A percentile compares a stretch with the other conserved stretches of the same genome.
Evolutionary conservation across 495 filamentous ascomycete species (phyloP).

Genomic region (Pseudevernia furfuracea): DNA sequence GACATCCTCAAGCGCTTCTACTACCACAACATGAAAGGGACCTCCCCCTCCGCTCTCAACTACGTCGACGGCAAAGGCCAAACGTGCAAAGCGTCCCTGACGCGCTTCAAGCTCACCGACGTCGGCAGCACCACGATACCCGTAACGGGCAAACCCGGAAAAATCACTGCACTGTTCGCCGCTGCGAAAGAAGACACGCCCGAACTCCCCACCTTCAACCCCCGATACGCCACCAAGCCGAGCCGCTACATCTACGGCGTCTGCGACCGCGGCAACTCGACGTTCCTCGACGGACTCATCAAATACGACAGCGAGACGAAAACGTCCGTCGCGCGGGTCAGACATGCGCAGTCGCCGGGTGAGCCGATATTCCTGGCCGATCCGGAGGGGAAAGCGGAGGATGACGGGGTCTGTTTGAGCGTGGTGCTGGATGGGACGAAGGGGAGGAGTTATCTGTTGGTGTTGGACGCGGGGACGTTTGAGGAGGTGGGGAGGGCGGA

Average conservation of each 20-base stretch:
- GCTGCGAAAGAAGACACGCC: constrained; percentile 31
- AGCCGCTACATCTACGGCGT: constrained; percentile 61
- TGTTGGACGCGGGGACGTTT: constrained; percentile 58
- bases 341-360: constrained; percentile 57
- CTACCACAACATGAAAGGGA: constrained; percentile 51
- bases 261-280: constrained; percentile 48
- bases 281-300: constrained; percentile 56
- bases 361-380: constrained; percentile 67
- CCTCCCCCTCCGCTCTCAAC: constrained; percentile 29
- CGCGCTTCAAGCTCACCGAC: constrained; percentile 44
- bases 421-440: constrained; percentile 60
- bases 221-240: constrained; percentile 40
- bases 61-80: constrained; percentile 29
- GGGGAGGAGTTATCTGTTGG: constrained; percentile 61
- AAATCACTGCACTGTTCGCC: constrained; percentile 35
- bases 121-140: constrained; percentile 25
- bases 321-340: constrained; percentile 44
- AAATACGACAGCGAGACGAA: constrained; percentile 58
- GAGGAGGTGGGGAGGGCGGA: constrained; percentile 59
- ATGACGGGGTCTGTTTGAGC: constrained; percentile 65
- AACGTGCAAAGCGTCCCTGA: constrained; percentile 32
- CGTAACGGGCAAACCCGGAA: constrained; percentile 9
- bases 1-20: constrained; percentile 37
- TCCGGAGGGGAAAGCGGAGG: constrained; percentile 35
- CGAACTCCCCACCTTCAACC: constrained; percentile 67